Base-by-base conservation (phyloP, 83 land plant genomes). In the Diphasiastrum complanatum region DNA sequence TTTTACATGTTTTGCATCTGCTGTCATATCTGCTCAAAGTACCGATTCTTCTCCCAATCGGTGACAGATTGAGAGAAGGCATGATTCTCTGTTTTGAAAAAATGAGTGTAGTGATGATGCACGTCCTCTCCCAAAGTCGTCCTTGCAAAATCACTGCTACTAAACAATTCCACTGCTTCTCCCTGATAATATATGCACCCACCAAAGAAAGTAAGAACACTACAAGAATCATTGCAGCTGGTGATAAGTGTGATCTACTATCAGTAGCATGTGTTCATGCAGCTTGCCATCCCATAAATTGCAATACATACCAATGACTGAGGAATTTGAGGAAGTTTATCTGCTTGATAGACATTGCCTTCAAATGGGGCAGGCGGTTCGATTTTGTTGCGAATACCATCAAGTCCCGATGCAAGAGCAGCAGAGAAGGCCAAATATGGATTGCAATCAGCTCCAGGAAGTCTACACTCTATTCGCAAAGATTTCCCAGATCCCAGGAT, bases 381-480 rank as follows among this genome's bases (percentile, higher is more conserved):
- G 14, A 58, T 67, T 36, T 58, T 45, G 63, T 67, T 55, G 11
- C 63, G 61, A 24, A 67, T 67, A 8, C 70, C 70, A 33, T 67
- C 70, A 24, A 67, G 32, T 19, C 70, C 70, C 24, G 70, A 67
- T 31, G 70, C 70, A 43, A 67, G 70, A 47, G 70, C 70, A 14
- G 70, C 70, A 45, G 70, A 50, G 46, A 67, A 67, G 3, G 70
- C 70, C 3, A 67, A 45, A 51, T 67, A 67, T 25, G 43, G 47
- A 32, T 67, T 67, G 70, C 70, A 67, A 35, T 67, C 70, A 4
- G 70, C 70, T 26, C 70, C 70, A 16, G 70, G 70, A 25, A 67
- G 26, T 24, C 70, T 28, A 51, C 70, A 67, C 22, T 67, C 70
- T 23, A 67, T 67, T 18, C 70, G 48, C 51, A 67, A 33, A n/a